A percentile compares a stretch with the other conserved stretches of the same genome.
phyloP scores from a whole-genome alignment of 2,329 filamentous ascomycete genomes.

The Cryphonectria parasitica region DNA sequence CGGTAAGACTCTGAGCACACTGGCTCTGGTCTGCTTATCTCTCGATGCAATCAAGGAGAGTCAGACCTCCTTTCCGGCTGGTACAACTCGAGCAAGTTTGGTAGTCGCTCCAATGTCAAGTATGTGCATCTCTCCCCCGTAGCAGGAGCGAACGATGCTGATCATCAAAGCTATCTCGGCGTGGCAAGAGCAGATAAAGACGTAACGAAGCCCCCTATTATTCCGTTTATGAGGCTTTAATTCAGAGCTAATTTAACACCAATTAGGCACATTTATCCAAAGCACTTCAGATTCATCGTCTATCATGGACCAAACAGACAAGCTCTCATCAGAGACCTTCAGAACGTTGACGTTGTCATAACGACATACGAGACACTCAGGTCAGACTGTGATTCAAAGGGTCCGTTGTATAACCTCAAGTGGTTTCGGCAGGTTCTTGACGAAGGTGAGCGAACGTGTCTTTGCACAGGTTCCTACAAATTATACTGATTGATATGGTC shows the following conservation, averaged over 20 bases:
- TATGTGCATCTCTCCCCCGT: neutral
- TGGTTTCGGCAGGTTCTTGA: neutral
- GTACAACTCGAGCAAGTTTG: neutral
- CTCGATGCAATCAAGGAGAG: neutral
- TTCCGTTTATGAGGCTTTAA: neutral
- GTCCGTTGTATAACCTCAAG: neutral
- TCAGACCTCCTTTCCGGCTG: neutral
- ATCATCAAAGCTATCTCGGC: neutral
- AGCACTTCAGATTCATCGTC: neutral
- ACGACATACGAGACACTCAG: neutral
- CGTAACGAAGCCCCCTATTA: neutral
- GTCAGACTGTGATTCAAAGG: neutral
- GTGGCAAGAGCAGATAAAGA: neutral
- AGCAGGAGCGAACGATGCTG: neutral
- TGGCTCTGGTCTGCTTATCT: conserved; percentile 11
- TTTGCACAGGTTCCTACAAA: neutral
- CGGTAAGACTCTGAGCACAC: conserved; percentile 13
- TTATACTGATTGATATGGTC: neutral
- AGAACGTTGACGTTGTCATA: neutral
- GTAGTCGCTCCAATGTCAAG: neutral
- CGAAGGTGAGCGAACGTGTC: neutral
- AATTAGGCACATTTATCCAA: neutral
- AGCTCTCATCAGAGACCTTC: neutral
- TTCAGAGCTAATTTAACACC: neutral
- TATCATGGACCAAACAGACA: neutral